phyloP scores from a whole-genome alignment of 202 grass and related monocot species.

The Cymbopogon flexuosus region DNA sequence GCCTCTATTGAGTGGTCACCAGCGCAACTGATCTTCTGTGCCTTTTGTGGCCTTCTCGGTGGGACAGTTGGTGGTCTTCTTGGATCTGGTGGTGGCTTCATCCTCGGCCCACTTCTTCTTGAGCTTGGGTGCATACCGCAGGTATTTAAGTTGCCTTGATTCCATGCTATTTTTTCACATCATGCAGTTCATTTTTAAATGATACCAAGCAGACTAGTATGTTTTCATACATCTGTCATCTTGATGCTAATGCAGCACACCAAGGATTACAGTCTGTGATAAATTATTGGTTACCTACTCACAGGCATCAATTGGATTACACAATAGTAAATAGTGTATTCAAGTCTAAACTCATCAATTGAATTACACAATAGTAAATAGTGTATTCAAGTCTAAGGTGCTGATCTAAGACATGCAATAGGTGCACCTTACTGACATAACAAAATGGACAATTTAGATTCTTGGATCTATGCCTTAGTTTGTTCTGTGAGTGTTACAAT shows the following conservation, averaged over 20 bases:
- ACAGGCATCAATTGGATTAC: not conserved
- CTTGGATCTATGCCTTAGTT: not conserved
- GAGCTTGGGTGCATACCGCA: constrained; percentile 96
- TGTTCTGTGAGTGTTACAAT: not conserved
- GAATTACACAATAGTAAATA: not conserved
- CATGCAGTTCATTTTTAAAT: not conserved
- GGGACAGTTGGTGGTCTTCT: constrained; percentile 90
- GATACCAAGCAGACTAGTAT: not conserved
- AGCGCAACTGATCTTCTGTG: constrained; percentile 80
- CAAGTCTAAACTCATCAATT: not conserved
- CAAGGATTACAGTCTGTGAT: not conserved
- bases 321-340: not conserved
- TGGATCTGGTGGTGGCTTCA: constrained; percentile 90
- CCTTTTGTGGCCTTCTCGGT: constrained; percentile 76
- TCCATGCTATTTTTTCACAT: not conserved
- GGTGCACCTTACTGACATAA: not conserved
- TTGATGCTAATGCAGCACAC: not conserved
- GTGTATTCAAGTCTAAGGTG: not conserved
- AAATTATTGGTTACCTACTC: not conserved
- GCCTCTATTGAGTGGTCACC: constrained; percentile 78
- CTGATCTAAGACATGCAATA: not conserved
- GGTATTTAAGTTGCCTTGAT: constrained; percentile 36
- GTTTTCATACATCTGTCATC: not conserved
- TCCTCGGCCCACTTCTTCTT: constrained; percentile 96
- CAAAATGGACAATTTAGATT: not conserved